A percentile compares a stretch with the other conserved stretches of the same genome.
These are phyloP conservation scores for Daldinia sp. DNA, from an alignment of 2,329 filamentous ascomycete species.

Conservation along the genomic window DNA sequence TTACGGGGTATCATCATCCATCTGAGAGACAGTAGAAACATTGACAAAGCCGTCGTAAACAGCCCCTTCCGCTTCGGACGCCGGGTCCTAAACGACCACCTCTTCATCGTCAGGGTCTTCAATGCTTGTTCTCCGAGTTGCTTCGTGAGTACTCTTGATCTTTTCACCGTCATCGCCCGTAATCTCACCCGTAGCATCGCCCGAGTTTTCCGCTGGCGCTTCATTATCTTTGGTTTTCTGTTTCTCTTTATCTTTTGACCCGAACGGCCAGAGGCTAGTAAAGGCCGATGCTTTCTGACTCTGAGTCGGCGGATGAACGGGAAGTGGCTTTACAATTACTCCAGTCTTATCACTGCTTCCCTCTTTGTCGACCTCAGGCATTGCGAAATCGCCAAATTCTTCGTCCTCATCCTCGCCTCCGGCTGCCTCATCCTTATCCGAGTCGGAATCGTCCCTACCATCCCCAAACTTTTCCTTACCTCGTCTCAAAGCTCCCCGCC, in stretches of 20 bases:
- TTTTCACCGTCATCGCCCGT: slow-evolving; percentile 57
- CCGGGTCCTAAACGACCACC: slow-evolving; percentile 52
- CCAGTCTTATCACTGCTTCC: slow-evolving; percentile 43
- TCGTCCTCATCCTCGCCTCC: slow-evolving; percentile 57
- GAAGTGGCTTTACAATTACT: slow-evolving; percentile 67
- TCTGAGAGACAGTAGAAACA: slow-evolving; percentile 22
- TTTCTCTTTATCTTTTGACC: slow-evolving; percentile 52
- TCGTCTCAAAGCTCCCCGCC: slow-evolving; percentile 58
- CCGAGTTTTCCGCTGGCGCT: slow-evolving; percentile 50
- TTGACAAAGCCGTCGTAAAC: slow-evolving; percentile 40
- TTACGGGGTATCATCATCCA: slow-evolving; percentile 27
- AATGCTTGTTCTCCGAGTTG: slow-evolving; percentile 67
- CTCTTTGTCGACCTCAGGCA: slow-evolving; percentile 66
- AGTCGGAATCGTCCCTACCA: slow-evolving; percentile 58
- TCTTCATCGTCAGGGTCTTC: slow-evolving; percentile 67
- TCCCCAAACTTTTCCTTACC: slow-evolving; percentile 56
- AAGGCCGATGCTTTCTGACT: slow-evolving; percentile 56
- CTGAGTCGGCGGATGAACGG: slow-evolving; percentile 62
- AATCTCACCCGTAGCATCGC: slow-evolving; percentile 53
- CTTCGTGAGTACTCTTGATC: slow-evolving; percentile 63
- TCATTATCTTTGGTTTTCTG: slow-evolving; percentile 52
- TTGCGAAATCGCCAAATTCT: slow-evolving; percentile 76
- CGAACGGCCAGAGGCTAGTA: slow-evolving; percentile 70
- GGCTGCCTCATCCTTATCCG: slow-evolving; percentile 53
- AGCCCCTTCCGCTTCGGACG: slow-evolving; percentile 28